Base-by-base conservation (phyloP, 1,139 yeast genomes). In the Martiniozyma asiatica region DNA sequence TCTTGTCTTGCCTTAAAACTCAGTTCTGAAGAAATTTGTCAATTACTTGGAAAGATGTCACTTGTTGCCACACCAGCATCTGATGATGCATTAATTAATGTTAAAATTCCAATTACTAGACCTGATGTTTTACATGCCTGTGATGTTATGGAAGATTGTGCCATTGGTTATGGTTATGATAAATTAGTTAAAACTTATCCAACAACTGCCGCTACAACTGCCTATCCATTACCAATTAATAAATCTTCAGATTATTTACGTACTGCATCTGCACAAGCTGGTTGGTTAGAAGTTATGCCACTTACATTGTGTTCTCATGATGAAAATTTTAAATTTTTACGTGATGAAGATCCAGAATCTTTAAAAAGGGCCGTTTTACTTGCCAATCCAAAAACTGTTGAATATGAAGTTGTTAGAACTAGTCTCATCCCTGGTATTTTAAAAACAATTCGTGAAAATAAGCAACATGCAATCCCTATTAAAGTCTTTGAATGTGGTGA, bases 81-180 rank as follows among this genome's bases (percentile, higher is more conserved):
- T 4, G 68, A 73, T 41, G 46, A 61, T 14, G 67, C 73, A 41
- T 43, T 69, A 24, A 51, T 87, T 35, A 75, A 78, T 35, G 94
- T 89, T 33, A 54, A 61, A 27, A 71, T 89, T 38, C 98, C 99
- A 43, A 76, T 84, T 46, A 89, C 98, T 27, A 77, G 99, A 62
- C 76, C 97, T 8, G 99, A 92, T 57, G 72, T 92, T 40, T 68
- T 92, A 50, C 99, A 92, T 58, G 94, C 85, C 56, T 89, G 98
- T 66, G 99, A 92, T 58, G 79, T 92, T 44, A 81, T 92, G 94
- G 99, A 92, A 59, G 99, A 92, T 56, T 95, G 87, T 28, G 98
- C 96, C 31, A 79, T 92, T 52, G 94, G 85, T 21, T 92, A 85
- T 53, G 99, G 98, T 36, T 92, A 78, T 65, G 81, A 87, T 59